phyloP scores from a whole-genome alignment of 805 yeast species.

The Metschnikowia vanudenii region DNA sequence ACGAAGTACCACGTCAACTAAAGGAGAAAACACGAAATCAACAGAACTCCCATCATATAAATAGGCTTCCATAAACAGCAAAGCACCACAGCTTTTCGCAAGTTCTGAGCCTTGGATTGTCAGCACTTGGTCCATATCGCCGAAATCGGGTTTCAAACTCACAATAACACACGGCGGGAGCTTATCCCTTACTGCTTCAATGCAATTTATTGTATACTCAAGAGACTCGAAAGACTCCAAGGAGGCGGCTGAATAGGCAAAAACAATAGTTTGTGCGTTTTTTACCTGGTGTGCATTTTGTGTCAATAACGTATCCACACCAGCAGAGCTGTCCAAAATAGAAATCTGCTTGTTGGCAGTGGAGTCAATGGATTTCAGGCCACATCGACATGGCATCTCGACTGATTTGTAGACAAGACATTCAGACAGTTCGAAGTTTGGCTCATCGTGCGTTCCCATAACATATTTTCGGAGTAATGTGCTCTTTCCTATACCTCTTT shows the following conservation, averaged over 20 bases:
- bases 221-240: conserved; percentile 28
- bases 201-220: conserved; percentile 28
- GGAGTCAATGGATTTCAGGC: background rate
- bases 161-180: conserved; percentile 33
- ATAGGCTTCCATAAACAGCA: conserved; percentile 30
- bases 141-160: conserved; percentile 31
- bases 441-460: conserved; percentile 10
- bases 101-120: conserved; percentile 30
- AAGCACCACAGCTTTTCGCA: conserved; percentile 28
- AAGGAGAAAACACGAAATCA: conserved; percentile 29
- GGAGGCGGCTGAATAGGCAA: conserved; percentile 31
- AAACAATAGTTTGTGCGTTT: conserved; percentile 31
- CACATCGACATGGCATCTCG: conserved; percentile 4
- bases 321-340: conserved; percentile 31
- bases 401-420: conserved; percentile 11
- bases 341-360: conserved; percentile 24
- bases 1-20: conserved; percentile 18
- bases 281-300: conserved; percentile 27
- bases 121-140: conserved; percentile 27
- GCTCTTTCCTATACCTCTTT: conserved; percentile 17
- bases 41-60: conserved; percentile 22
- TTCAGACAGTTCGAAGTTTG: conserved; percentile 12
- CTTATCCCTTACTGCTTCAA: conserved; percentile 22
- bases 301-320: conserved; percentile 27
- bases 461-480: conserved; percentile 17